These are phyloP conservation scores for Kwoniella sp. DNA, from an alignment of 768 basidiomycete species.

Conservation along the genomic window DNA sequence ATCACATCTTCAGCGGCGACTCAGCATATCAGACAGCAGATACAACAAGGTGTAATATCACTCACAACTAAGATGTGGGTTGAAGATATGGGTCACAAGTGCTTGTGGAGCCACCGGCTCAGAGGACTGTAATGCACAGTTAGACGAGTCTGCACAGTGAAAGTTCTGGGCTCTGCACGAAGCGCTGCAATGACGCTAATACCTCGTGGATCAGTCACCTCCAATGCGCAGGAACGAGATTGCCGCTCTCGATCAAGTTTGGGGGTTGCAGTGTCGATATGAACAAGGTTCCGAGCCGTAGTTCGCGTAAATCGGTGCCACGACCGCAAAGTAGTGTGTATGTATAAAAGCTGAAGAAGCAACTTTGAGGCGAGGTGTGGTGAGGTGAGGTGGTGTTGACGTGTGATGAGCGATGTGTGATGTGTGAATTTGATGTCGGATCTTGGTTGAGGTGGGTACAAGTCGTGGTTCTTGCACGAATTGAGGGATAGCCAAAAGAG, in stretches of 20 bases:
- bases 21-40: no score
- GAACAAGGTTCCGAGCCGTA: no score
- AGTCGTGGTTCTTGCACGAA: no score
- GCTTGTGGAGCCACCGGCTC: no score
- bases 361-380: no score
- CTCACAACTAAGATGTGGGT: neutral
- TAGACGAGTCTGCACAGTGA: neutral
- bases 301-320: no score
- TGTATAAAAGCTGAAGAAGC: no score
- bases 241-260: neutral
- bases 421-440: conserved; percentile 14
- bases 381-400: neutral
- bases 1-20: neutral
- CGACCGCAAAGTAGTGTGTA: no score
- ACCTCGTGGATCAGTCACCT: neutral
- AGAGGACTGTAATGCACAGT: neutral
- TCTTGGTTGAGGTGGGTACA: neutral
- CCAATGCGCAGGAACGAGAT: neutral
- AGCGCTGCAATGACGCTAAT: neutral
- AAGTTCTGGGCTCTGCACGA: neutral
- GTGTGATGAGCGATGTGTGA: conserved; percentile 4
- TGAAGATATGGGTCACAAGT: no score
- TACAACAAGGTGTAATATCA: no score
- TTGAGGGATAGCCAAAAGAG: no score
- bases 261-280: no score